A percentile compares a stretch with the other conserved stretches of the same genome.
Conservation (phyloP, 2,329 filamentous ascomycete genomes). For the Nemania bipapillata region DNA sequence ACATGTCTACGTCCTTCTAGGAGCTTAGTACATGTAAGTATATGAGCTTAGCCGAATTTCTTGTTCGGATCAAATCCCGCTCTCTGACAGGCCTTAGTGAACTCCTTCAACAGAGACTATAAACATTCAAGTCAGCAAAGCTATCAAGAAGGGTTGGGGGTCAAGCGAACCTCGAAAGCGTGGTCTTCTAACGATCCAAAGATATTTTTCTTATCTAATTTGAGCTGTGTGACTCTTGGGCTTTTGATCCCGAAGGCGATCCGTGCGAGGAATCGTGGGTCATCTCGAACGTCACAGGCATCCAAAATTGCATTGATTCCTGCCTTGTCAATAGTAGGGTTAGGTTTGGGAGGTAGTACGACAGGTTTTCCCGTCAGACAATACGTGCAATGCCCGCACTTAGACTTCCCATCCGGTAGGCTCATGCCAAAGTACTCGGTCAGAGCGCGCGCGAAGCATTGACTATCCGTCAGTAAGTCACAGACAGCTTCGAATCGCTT, state of each 20-base stretch:
- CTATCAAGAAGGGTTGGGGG: background rate
- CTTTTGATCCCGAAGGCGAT: slow-evolving; percentile 72
- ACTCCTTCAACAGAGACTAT: slow-evolving; percentile 48
- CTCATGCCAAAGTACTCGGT: slow-evolving; percentile 68
- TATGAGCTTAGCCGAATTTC: slow-evolving; percentile 16
- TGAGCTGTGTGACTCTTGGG: slow-evolving; percentile 62
- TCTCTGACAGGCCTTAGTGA: slow-evolving; percentile 46
- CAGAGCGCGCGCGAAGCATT: slow-evolving; percentile 64
- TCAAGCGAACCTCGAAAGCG: slow-evolving; percentile 59
- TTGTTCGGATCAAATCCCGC: slow-evolving; percentile 16
- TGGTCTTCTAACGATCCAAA: slow-evolving; percentile 67
- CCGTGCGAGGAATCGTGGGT: slow-evolving; percentile 67
- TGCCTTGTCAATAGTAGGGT: slow-evolving; percentile 53
- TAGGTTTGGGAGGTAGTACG: slow-evolving; percentile 54
- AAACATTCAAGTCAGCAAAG: slow-evolving; percentile 19
- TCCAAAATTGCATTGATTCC: slow-evolving; percentile 59
- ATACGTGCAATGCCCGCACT: slow-evolving; percentile 68
- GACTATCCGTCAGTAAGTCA: slow-evolving; percentile 62
- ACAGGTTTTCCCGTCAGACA: slow-evolving; percentile 56
- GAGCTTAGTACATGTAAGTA: background rate
- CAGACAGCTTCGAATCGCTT: slow-evolving; percentile 62
- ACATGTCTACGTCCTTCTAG: background rate
- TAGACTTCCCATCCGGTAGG: slow-evolving; percentile 55
- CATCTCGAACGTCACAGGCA: slow-evolving; percentile 61
- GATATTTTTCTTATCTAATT: slow-evolving; percentile 57